Base-by-base conservation (phyloP, 2,329 filamentous ascomycete genomes). In the Didymella exigua region DNA sequence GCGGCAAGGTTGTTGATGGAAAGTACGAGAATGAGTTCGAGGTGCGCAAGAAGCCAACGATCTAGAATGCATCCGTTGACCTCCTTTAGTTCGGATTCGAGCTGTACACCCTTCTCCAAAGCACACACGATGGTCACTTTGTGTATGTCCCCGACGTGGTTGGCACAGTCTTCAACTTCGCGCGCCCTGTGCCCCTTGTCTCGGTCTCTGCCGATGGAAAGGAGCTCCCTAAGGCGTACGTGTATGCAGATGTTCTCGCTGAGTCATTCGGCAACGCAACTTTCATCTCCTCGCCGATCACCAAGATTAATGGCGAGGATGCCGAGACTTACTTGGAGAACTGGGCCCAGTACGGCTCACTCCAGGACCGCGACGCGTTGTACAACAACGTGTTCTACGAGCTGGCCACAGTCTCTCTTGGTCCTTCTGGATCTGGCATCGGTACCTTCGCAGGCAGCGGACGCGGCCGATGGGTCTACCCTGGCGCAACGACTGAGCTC, bases 101-200 rank as follows among this genome's bases (percentile, higher is more conserved):
- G 13, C 63, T 75, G 5, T 74, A 73, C 50, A 42, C 47, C 2
- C 71, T 84, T 7, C 76, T 86, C 30, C 77, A 78, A 21, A 77
- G 76, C 1, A 82, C 84, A 3, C 85, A 89, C 61, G 87, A 90
- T 66, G 85, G 86, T 1, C 88, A 90, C 65, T 86, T 88, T 45
- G 74, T 77, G 2, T 86, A 81, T 64, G 73, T 79, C 13, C 82
- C 83, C 2, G 82, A 85, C 59, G 75, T 80, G 4, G 77, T 86
- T 13, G 79, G 78, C 36, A 77, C 66, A 0, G 67, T 82, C 0
- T 85, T 86, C 72, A 78, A 68, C 57, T 87, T 66, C 33, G 78
- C 76, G 6, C 76, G 82, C 8, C 73, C 75, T 23, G 68, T 81
- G 63, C 75, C 78, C 45, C 63, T 89, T 0, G 83, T 88, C 0